These are phyloP conservation scores for Syncephalastrum racemosum DNA, from an alignment of 371 early-diverging fungal species.

Conservation along the genomic window DNA sequence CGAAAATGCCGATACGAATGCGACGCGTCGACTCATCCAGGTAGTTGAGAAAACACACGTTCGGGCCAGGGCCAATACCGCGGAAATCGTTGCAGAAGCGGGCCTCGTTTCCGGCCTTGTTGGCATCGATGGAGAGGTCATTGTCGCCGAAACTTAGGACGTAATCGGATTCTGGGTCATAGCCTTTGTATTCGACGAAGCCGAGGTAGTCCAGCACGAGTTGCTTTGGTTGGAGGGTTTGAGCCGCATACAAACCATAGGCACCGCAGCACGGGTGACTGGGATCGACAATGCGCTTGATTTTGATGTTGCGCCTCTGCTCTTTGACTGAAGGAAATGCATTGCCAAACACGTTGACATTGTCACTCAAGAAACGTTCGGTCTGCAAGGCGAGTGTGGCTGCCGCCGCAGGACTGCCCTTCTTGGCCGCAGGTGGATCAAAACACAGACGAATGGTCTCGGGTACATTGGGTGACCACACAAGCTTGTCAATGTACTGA, in stretches of 20 bases:
- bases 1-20: slow-evolving; percentile 51
- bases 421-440: slow-evolving; percentile 25
- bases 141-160: slow-evolving; percentile 35
- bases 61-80: slow-evolving; percentile 48
- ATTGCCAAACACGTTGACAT: slow-evolving; percentile 41
- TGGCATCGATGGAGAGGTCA: slow-evolving; percentile 53
- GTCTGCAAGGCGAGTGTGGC: slow-evolving; percentile 17
- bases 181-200: slow-evolving; percentile 42
- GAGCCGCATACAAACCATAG: slow-evolving; percentile 50
- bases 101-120: slow-evolving; percentile 50
- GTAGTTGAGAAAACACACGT: slow-evolving; percentile 54
- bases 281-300: slow-evolving; percentile 41
- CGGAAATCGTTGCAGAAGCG: slow-evolving; percentile 55
- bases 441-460: slow-evolving; percentile 25
- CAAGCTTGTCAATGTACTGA: slow-evolving; percentile 44
- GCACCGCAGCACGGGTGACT: slow-evolving; percentile 52
- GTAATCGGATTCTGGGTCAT: slow-evolving; percentile 48
- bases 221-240: slow-evolving; percentile 44
- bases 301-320: slow-evolving; percentile 42
- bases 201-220: slow-evolving; percentile 52
- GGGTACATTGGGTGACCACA: slow-evolving; percentile 44
- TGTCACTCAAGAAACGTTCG: slow-evolving; percentile 34
- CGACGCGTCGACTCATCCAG: slow-evolving; percentile 45
- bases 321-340: slow-evolving; percentile 35
- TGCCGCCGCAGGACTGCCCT: background rate